A percentile compares a stretch with the other conserved stretches of the same genome.
These are phyloP conservation scores for Trichoderma polysporum DNA, from an alignment of 2,329 filamentous ascomycete species.

Conservation along the genomic window DNA sequence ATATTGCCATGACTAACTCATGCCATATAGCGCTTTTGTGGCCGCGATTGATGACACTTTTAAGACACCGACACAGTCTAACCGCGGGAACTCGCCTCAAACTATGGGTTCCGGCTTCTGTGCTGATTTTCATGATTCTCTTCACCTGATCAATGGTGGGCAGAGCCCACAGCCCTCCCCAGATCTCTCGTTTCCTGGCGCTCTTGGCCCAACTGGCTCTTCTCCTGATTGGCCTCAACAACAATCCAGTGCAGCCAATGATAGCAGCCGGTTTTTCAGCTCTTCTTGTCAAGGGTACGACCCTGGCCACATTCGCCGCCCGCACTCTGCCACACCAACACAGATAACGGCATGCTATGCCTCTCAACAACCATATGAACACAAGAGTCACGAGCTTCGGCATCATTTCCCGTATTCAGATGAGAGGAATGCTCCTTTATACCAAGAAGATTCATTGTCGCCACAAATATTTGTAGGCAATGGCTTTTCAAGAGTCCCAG, in stretches of 20 bases:
- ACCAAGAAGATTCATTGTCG: neutral
- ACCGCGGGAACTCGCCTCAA: neutral
- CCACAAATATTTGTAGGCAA: neutral
- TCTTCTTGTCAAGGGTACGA: neutral
- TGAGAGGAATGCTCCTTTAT: neutral
- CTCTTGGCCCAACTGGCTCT: neutral
- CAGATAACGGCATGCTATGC: neutral
- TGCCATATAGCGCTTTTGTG: neutral
- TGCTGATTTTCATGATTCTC: neutral
- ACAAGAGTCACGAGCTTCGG: neutral
- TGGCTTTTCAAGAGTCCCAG: neutral
- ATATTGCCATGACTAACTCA: neutral
- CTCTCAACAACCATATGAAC: neutral
- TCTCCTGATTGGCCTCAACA: slow-evolving; percentile 9
- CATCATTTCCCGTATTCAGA: neutral
- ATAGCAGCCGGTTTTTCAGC: neutral
- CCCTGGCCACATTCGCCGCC: neutral
- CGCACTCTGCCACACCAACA: neutral
- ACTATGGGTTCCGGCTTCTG: neutral
- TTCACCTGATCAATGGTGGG: neutral
- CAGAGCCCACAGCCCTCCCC: neutral
- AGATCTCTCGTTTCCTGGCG: neutral
- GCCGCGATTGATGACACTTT: neutral
- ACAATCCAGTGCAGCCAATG: slow-evolving; percentile 1
- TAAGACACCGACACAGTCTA: neutral